phyloP scores from a whole-genome alignment of 805 yeast species.

The Teunomyces tritomae region DNA sequence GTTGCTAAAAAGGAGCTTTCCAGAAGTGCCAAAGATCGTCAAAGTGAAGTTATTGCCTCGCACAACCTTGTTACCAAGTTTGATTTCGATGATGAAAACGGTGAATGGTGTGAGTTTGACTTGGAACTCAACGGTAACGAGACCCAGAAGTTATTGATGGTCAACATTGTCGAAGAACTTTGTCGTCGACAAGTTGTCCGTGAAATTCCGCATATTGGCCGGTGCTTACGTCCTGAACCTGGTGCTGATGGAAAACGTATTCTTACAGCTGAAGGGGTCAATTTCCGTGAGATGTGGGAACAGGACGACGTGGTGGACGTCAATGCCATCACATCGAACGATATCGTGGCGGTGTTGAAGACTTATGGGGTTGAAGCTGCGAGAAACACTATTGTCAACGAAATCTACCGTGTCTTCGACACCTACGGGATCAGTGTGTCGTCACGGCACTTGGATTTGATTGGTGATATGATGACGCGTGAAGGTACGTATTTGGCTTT shows the following conservation, averaged over 20 bases:
- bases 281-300: conserved; percentile 97
- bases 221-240: conserved; percentile 81
- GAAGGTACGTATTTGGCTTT: conserved; percentile 96
- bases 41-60: conserved; percentile 71
- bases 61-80: conserved; percentile 74
- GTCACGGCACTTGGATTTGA: conserved; percentile 89
- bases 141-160: conserved; percentile 93
- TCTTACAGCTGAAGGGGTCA: conserved; percentile 96
- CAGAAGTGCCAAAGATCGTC: conserved; percentile 76
- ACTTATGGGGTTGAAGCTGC: conserved; percentile 99
- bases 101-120: conserved; percentile 91
- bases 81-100: conserved; percentile 84
- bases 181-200: conserved; percentile 90
- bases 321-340: conserved; percentile 87
- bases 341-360: conserved; percentile 81
- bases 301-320: conserved; percentile 91
- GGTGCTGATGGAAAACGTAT: conserved; percentile 62
- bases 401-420: conserved; percentile 92
- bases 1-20: conserved; percentile 5
- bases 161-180: conserved; percentile 88
- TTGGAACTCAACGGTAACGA: conserved; percentile 72
- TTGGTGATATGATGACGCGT: conserved; percentile 99
- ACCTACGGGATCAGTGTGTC: conserved; percentile 94
- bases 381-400: conserved; percentile 93
- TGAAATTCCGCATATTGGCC: conserved; percentile 85